These are phyloP conservation scores for Deinandra increscens DNA, from an alignment of 129 eudicot genomes.

Conservation along the genomic window DNA sequence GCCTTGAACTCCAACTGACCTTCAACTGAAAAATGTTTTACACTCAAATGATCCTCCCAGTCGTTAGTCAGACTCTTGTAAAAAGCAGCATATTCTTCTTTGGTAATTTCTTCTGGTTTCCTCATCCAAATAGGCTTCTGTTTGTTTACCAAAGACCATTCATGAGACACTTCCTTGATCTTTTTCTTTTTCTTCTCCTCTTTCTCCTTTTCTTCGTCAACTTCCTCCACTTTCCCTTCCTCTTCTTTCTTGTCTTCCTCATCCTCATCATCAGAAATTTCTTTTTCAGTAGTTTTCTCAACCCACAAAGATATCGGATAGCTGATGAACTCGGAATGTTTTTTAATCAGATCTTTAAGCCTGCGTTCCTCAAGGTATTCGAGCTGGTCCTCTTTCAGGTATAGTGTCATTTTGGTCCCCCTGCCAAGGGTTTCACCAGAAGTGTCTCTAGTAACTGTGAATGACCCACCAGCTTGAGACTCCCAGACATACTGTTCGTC, in stretches of 20 bases:
- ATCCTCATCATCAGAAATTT: slow-evolving; percentile 77
- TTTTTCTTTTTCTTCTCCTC: slow-evolving; percentile 82
- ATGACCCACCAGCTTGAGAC: slow-evolving; percentile 87
- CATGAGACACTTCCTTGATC: slow-evolving; percentile 85
- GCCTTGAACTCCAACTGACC: slow-evolving; percentile 86
- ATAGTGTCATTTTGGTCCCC: slow-evolving; percentile 67
- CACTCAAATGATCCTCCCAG: slow-evolving; percentile 82
- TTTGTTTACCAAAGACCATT: slow-evolving; percentile 70
- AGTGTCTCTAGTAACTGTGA: slow-evolving; percentile 76
- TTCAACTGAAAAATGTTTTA: slow-evolving; percentile 84
- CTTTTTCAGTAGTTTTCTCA: slow-evolving; percentile 77
- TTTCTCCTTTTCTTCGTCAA: slow-evolving; percentile 75
- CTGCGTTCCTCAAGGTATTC: slow-evolving; percentile 85
- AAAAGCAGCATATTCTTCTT: slow-evolving; percentile 86
- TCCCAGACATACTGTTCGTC: slow-evolving; percentile 90
- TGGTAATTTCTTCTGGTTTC: slow-evolving; percentile 80
- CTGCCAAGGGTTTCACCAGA: slow-evolving; percentile 78
- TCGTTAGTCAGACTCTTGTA: slow-evolving; percentile 89
- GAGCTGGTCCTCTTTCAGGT: slow-evolving; percentile 73
- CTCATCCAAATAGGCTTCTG: slow-evolving; percentile 95
- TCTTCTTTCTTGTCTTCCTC: slow-evolving; percentile 78
- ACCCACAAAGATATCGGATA: slow-evolving; percentile 79
- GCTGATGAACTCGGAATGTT: slow-evolving; percentile 87
- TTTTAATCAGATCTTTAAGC: slow-evolving; percentile 73
- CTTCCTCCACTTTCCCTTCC: slow-evolving; percentile 76